Percentiles rank a stretch among this genome's conserved stretches.
These are phyloP conservation scores for Penicillium roqueforti DNA, from an alignment of 495 filamentous ascomycete species.

Conservation along the genomic window DNA sequence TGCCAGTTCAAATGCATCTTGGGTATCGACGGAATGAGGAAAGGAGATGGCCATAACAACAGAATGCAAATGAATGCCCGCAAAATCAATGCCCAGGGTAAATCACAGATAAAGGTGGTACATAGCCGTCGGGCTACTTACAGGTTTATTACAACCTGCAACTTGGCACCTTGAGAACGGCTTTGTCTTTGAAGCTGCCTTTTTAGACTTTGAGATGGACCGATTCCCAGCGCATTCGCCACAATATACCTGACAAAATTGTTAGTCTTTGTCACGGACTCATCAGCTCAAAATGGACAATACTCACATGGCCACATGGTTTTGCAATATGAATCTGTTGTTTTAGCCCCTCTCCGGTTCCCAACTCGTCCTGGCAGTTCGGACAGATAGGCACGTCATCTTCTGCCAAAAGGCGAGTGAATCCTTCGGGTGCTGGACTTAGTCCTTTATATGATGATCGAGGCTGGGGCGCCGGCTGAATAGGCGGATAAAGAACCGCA, in stretches of 20 bases:
- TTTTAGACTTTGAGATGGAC: conserved; percentile 35
- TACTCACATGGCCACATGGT: conserved; percentile 70
- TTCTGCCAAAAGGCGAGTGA: conserved; percentile 59
- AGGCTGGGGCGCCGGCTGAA: conserved; percentile 15
- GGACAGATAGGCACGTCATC: conserved; percentile 66
- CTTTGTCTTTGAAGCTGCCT: conserved; percentile 25
- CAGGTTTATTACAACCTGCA: conserved; percentile 40
- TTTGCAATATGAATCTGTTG: conserved; percentile 71
- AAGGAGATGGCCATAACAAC: conserved; percentile 5
- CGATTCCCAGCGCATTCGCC: conserved; percentile 60
- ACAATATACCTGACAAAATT: conserved; percentile 59
- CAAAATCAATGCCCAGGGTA: neutral
- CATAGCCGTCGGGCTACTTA: conserved; percentile 37
- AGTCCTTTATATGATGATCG: conserved; percentile 57
- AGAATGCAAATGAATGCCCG: conserved; percentile 16
- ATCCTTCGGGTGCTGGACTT: conserved; percentile 54
- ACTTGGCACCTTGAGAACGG: conserved; percentile 51
- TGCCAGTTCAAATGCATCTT: conserved; percentile 19
- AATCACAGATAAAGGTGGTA: conserved; percentile 46
- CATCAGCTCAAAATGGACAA: neutral
- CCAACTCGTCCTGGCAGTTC: conserved; percentile 66
- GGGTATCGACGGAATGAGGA: conserved; percentile 25
- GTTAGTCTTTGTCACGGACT: conserved; percentile 5
- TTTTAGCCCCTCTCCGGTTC: conserved; percentile 53
- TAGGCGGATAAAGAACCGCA: too few species aligned